Base-by-base conservation (phyloP, 2,329 filamentous ascomycete genomes). In the Claviceps pusilla region DNA sequence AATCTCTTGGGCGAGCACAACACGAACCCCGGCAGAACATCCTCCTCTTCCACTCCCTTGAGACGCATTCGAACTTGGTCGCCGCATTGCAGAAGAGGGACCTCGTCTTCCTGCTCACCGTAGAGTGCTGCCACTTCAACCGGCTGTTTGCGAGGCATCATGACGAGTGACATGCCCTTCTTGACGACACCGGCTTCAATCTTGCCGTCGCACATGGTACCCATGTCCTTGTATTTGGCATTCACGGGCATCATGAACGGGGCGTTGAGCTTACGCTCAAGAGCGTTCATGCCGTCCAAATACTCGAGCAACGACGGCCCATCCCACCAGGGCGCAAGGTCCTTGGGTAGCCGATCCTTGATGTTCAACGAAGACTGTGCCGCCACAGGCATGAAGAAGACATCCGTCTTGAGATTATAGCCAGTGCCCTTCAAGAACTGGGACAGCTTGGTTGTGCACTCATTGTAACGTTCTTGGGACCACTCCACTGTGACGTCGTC, bases 241-340 rank as follows among this genome's bases (percentile, higher is more conserved):
- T 87, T 87, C 59, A 98, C 79, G 9, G 93, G 87, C 90, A 98
- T 96, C 93, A 98, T 97, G 78, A 98, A 97, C 10, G 93, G 91
- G 2, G 93, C 93, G 63, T 95, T 95, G 63, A 96, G 73, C 76
- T 97, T 98, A 63, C 93, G 88, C 69, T 98, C 91, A 43, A 96
- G 79, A 12, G 91, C 83, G 64, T 86, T 83, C 88, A 97, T 96
- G 66, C 80, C 76, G 68, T 96, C 91, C n/a, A 98, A 82, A 70
- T 90, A 96, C 70, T 97, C 91, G 24, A 98, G 83, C 49, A 98
- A 80, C 24, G 90, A 93, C 10, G 91, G 91, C 0, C 90, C 89
- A 45, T 87, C 77, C 67, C 89, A 94, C 88, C 89, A 98, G 9
- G 87, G 80, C 45, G 81, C 83, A 3, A 88, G 60, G 2, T 83